Conservation (phyloP, 2,329 filamentous ascomycete species). For the Hirsutella rhossiliensis region DNA sequence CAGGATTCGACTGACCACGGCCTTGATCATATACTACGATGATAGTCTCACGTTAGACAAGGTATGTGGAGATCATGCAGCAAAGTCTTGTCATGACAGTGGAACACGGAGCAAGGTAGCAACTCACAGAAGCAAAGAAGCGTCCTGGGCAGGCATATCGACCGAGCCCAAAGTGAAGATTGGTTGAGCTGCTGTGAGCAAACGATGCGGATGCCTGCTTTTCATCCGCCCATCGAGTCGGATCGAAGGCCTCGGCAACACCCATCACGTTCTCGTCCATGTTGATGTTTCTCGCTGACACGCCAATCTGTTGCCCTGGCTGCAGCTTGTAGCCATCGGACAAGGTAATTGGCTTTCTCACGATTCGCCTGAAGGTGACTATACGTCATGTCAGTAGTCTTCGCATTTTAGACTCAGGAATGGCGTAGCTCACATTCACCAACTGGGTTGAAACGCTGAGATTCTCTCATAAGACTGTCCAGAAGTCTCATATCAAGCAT, state of each 20-base stretch:
- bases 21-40: constrained; percentile 8
- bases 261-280: constrained; percentile 1
- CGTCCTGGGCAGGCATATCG: constrained; percentile 9
- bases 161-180: constrained; percentile 8
- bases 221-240: constrained; percentile 4
- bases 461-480: constrained; percentile 10
- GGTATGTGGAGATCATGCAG: too few species aligned
- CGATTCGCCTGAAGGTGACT: constrained; percentile 8
- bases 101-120: neutral
- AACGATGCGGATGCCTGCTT: constrained; percentile 1
- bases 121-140: constrained; percentile 7
- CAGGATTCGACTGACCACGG: constrained; percentile 5
- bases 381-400: neutral
- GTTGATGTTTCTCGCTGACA: constrained; percentile 5
- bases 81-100: too few species aligned
- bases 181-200: constrained; percentile 6
- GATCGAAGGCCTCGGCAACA: constrained; percentile 3
- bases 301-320: constrained; percentile 5
- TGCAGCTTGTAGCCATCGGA: constrained; percentile 6
- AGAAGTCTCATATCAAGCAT: constrained; percentile 10
- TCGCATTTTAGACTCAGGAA: neutral
- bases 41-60: too few species aligned
- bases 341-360: constrained; percentile 4
- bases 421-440: constrained; percentile 4
- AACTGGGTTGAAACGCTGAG: constrained; percentile 8